A percentile compares a stretch with the other conserved stretches of the same genome.
Evolutionary conservation across 2,329 filamentous ascomycete species (phyloP).

Genomic region (Lojkania enalia): DNA sequence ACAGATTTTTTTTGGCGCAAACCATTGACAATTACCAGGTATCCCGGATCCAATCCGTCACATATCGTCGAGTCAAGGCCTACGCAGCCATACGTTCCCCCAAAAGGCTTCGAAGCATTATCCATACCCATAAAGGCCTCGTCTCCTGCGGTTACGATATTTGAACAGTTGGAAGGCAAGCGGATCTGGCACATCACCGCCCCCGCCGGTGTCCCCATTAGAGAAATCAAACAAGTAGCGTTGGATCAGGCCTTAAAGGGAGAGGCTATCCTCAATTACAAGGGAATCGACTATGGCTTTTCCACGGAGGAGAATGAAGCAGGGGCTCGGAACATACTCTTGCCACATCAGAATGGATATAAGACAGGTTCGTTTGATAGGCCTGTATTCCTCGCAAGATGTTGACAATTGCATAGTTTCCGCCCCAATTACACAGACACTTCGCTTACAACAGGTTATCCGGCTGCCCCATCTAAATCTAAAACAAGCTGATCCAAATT

Average conservation of each 20-base stretch:
- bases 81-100: constrained; percentile 42
- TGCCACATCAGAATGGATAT: constrained; percentile 63
- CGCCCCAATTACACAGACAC: constrained; percentile 57
- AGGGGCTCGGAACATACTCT: constrained; percentile 62
- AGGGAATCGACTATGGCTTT: constrained; percentile 66
- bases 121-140: constrained; percentile 50
- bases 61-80: constrained; percentile 40
- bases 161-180: constrained; percentile 67
- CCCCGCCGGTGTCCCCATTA: constrained; percentile 69
- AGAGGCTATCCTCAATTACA: constrained; percentile 62
- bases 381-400: neutral
- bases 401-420: constrained; percentile 26
- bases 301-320: constrained; percentile 56
- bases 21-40: constrained; percentile 1
- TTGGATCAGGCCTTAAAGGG: constrained; percentile 61
- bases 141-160: constrained; percentile 50
- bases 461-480: constrained; percentile 52
- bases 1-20: constrained; percentile 4
- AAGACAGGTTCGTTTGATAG: constrained; percentile 52
- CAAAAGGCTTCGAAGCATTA: constrained; percentile 53
- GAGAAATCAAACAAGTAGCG: constrained; percentile 65
- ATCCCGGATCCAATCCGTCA: constrained; percentile 9
- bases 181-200: constrained; percentile 82
- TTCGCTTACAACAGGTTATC: constrained; percentile 68
- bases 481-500: constrained; percentile 47